phyloP scores from a whole-genome alignment of 768 basidiomycete genomes.

The Strobilomyces confusus region DNA sequence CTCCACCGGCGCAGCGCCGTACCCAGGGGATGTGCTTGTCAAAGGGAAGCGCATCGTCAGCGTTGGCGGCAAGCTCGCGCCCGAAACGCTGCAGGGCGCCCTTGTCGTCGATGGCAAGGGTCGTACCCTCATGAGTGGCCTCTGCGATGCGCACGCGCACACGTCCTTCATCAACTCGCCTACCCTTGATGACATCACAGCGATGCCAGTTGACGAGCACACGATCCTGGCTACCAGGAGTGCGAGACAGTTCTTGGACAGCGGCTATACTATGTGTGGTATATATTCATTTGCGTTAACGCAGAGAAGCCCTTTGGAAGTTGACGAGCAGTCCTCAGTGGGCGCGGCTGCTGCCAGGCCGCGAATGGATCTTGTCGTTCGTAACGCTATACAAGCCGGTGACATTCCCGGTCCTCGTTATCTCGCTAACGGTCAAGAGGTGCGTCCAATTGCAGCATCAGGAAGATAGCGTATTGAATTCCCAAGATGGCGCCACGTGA shows the following conservation, averaged over 20 bases:
- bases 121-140: constrained; percentile 35
- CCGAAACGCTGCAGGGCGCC: constrained; percentile 19
- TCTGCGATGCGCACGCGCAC: constrained; percentile 36
- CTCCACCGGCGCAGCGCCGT: constrained; percentile 32
- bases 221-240: constrained; percentile 28
- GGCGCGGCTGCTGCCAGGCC: constrained; percentile 35
- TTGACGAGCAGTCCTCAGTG: constrained; percentile 11
- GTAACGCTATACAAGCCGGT: constrained; percentile 32
- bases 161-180: constrained; percentile 30
- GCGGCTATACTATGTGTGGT: constrained; percentile 38
- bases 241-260: constrained; percentile 32
- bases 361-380: constrained; percentile 31
- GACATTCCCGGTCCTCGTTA: constrained; percentile 36
- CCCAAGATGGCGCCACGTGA: constrained; percentile 27
- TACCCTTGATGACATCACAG: constrained; percentile 28
- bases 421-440: constrained; percentile 35
- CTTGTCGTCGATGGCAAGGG: constrained; percentile 29
- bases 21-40: constrained; percentile 33
- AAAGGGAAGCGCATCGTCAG: constrained; percentile 28
- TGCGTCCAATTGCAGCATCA: constrained; percentile 1
- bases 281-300: neutral
- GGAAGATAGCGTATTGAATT: neutral
- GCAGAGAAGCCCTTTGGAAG: neutral
- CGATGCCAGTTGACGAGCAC: constrained; percentile 32
- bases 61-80: constrained; percentile 24